A percentile compares a stretch with the other conserved stretches of the same genome.
phyloP scores from a whole-genome alignment of 2,329 filamentous ascomycete genomes.

The Ceratocystis papillata region DNA sequence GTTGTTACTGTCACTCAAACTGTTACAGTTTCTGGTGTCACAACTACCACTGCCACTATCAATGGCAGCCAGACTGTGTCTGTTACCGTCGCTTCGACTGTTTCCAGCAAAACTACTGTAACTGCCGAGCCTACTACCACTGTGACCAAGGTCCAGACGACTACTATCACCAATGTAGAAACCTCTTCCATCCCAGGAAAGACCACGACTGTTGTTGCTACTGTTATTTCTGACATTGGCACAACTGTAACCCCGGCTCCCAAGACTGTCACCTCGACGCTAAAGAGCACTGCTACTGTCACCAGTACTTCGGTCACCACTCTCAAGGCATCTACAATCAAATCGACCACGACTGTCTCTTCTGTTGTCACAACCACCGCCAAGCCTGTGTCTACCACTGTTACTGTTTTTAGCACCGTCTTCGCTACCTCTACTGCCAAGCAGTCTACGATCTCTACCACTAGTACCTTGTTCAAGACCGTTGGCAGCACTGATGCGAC shows the following conservation, averaged over 20 bases:
- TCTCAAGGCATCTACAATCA: constrained; percentile 16
- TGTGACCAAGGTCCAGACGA: constrained; percentile 6
- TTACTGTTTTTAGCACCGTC: neutral
- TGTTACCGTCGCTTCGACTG: constrained; percentile 6
- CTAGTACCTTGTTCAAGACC: constrained; percentile 12
- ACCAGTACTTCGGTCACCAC: constrained; percentile 7
- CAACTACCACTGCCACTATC: neutral
- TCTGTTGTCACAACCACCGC: constrained; percentile 2
- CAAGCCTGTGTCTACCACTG: constrained; percentile 2
- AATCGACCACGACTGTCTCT: constrained; percentile 8
- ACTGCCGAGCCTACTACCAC: constrained; percentile 5
- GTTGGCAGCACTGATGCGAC: constrained; percentile 16
- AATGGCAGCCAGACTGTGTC: neutral
- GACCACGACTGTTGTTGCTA: constrained; percentile 10
- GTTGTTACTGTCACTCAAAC: constrained; percentile 14
- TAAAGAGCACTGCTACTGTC: constrained; percentile 8
- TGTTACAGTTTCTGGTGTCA: neutral
- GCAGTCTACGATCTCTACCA: neutral
- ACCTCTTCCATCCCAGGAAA: constrained; percentile 5
- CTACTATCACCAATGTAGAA: neutral
- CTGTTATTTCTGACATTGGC: constrained; percentile 4
- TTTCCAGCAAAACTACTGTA: neutral
- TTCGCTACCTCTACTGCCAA: constrained; percentile 4
- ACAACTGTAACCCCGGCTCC: constrained; percentile 5
- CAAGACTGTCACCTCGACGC: constrained; percentile 2